Percentiles rank a stretch among this genome's conserved stretches.
Evolutionary conservation across 306 rosid species (phyloP).

Genomic region (Quillaja saponaria): DNA sequence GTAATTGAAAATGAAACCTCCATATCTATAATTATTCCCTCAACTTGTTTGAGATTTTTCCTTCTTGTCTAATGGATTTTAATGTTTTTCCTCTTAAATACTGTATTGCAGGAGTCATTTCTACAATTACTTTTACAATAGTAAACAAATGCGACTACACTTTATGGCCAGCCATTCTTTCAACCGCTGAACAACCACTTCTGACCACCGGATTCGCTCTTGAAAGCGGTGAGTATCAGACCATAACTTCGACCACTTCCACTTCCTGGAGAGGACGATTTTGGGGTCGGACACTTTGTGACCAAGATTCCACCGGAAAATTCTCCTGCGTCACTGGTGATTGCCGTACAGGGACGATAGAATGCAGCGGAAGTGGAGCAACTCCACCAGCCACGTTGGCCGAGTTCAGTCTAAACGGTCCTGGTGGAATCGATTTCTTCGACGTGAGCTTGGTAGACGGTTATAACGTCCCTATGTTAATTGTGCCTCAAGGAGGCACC

Average conservation of each 20-base stretch:
- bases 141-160: slow-evolving; percentile 75
- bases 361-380: slow-evolving; percentile 76
- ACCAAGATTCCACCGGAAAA: slow-evolving; percentile 69
- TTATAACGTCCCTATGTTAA: slow-evolving; percentile 75
- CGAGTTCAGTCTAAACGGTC: slow-evolving; percentile 74
- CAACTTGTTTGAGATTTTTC: too few species aligned
- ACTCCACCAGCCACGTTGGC: slow-evolving; percentile 80
- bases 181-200: slow-evolving; percentile 75
- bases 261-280: slow-evolving; percentile 83
- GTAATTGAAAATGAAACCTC: slow-evolving; percentile 15
- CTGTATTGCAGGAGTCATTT: slow-evolving; percentile 48
- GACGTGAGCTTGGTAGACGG: slow-evolving; percentile 92
- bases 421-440: slow-evolving; percentile 71
- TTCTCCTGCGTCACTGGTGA: slow-evolving; percentile 83
- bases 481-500: slow-evolving; percentile 58
- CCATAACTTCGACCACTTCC: slow-evolving; percentile 57
- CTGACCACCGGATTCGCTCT: slow-evolving; percentile 72
- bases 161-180: slow-evolving; percentile 84
- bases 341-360: slow-evolving; percentile 67
- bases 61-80: not conserved
- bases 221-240: slow-evolving; percentile 44
- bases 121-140: slow-evolving; percentile 66
- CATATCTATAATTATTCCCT: not conserved
- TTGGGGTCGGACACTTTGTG: slow-evolving; percentile 84
- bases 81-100: not conserved